Evolutionary conservation across 148 eudicot species (phyloP), one percentile per base, ranked within the genome.

Genomic region (Chenopodium suecicum): DNA sequence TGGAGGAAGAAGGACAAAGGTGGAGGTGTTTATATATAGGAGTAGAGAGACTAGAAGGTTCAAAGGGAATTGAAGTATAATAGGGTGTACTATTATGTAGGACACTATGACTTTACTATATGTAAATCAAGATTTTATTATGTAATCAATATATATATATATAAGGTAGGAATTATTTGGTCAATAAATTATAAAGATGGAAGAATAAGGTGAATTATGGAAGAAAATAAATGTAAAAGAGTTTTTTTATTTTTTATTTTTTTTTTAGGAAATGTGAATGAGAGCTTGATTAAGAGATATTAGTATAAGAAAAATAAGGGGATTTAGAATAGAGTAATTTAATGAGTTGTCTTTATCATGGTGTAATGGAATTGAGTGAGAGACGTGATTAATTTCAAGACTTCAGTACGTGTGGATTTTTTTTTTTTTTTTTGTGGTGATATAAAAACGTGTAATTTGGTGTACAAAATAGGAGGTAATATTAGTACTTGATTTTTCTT

Each of bases 351-450:
- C 65, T 2, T 62, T 62, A 20, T 62, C 65, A 62, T 11, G 6
- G 65, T 62, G 23, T 20, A 2, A 20, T 22, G 22, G 8, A 20
- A 62, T 4, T 62, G 65, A 19, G 65, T 62, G 10, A 92, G 73
- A 23, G 98, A 90, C 46, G 98, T 92, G 10, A 88, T 85, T 47
- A 94, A 62, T 25, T 91, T 94, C 78, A 92, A 73, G 74, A 92
- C 84, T 90, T 41, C 91, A 92, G 82, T 25, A 25, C 25, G 25
- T 48, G 13, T 48, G 52, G 52, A 48, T 1, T 9, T 48, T 48
- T 12, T 10, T 10, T 52, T 52, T 14, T 12, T 0, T 12, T 52
- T 50, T 2, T 56, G 60, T 16, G 16, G 17, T 13, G 60, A 3
- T 56, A 56, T 3, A 56, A 56, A 56, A 56, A 56, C 60, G 60